phyloP scores from a whole-genome alignment of 2,329 filamentous ascomycete genomes.

The Arthrobotrys musiformis region DNA sequence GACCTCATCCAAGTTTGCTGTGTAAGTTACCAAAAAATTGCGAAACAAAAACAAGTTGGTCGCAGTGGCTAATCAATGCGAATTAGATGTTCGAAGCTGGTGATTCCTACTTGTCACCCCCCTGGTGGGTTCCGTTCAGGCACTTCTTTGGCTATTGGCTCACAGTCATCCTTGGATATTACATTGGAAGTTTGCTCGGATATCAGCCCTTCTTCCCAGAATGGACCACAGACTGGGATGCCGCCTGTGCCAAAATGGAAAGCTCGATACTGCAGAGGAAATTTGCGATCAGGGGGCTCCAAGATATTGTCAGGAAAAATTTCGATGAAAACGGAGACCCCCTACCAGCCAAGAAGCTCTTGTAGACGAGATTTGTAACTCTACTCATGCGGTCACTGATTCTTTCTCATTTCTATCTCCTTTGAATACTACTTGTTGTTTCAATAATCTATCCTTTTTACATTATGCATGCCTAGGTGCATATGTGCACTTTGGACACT shows the following conservation, averaged over 20 bases:
- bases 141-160: slow-evolving; percentile 58
- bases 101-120: slow-evolving; percentile 59
- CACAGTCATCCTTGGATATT: slow-evolving; percentile 61
- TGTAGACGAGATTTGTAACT: not conserved
- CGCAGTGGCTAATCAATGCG: not conserved
- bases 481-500: not conserved
- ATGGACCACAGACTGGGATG: slow-evolving; percentile 63
- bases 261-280: slow-evolving; percentile 15
- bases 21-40: slow-evolving; percentile 56
- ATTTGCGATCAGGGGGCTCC: slow-evolving; percentile 25
- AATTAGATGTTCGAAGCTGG: slow-evolving; percentile 61
- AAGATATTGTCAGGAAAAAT: slow-evolving; percentile 19
- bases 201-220: slow-evolving; percentile 62
- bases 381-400: not conserved
- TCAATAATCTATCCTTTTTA: not conserved
- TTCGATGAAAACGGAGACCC: slow-evolving; percentile 25
- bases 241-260: slow-evolving; percentile 61
- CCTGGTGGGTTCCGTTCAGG: slow-evolving; percentile 61
- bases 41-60: not conserved
- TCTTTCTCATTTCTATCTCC: not conserved
- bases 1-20: slow-evolving; percentile 61
- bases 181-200: slow-evolving; percentile 62
- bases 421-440: not conserved
- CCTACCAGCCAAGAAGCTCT: not conserved
- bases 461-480: too few species aligned